Percentiles rank a stretch among this genome's conserved stretches.
Evolutionary conservation across 2,329 filamentous ascomycete species (phyloP).

Genomic region (Alternaria brassicae): DNA sequence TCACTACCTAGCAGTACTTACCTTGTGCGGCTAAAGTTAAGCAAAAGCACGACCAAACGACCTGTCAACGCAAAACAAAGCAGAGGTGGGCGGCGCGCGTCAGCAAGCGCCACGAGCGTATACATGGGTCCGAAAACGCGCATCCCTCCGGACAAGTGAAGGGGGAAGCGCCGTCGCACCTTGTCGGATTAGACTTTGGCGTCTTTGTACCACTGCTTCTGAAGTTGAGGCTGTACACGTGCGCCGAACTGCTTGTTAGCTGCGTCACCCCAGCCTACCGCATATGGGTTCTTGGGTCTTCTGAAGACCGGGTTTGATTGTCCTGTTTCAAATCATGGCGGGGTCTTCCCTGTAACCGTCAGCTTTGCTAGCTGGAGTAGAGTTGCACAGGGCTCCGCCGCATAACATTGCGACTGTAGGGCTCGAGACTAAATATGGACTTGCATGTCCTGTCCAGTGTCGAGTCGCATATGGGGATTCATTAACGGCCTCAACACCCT

Average conservation of each 20-base stretch:
- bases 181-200: constrained; percentile 9
- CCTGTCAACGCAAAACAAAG: constrained; percentile 6
- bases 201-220: constrained; percentile 7
- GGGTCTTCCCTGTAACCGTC: constrained; percentile 27
- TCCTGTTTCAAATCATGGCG: constrained; percentile 34
- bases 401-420: constrained; percentile 34
- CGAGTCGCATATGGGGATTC: constrained; percentile 21
- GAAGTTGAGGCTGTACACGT: constrained; percentile 12
- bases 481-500: constrained; percentile 15
- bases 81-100: constrained; percentile 14
- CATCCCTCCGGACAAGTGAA: constrained; percentile 1
- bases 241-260: constrained; percentile 25
- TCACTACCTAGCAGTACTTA: constrained; percentile 5
- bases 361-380: constrained; percentile 21
- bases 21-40: constrained; percentile 17
- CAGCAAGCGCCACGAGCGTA: constrained; percentile 16
- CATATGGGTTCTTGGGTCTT: constrained; percentile 24
- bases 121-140: constrained; percentile 7
- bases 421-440: constrained; percentile 25
- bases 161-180: constrained; percentile 4
- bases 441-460: constrained; percentile 3
- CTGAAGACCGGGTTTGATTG: constrained; percentile 31
- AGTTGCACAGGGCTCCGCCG: constrained; percentile 32
- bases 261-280: constrained; percentile 28
- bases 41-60: constrained; percentile 19